phyloP scores from a whole-genome alignment of 2,329 filamentous ascomycete species.

The Grosmannia clavigera region DNA sequence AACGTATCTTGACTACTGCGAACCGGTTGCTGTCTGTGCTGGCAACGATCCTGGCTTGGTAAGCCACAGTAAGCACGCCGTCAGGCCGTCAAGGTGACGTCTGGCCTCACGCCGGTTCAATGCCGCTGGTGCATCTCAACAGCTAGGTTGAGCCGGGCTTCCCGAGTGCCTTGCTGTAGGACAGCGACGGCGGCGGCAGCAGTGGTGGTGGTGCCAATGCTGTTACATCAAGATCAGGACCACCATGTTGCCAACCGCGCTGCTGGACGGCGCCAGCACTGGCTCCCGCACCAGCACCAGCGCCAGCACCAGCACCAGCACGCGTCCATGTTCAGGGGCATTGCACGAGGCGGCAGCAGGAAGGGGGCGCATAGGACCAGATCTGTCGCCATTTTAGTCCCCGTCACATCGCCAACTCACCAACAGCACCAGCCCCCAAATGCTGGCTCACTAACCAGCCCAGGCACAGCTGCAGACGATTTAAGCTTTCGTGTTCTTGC shows the following conservation, averaged over 20 bases:
- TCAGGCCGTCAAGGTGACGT: not conserved
- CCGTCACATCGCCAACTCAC: slow-evolving; percentile 7
- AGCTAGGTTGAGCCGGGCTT: slow-evolving; percentile 1
- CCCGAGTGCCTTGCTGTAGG: not conserved
- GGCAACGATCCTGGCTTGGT: not conserved
- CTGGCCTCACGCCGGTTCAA: not conserved
- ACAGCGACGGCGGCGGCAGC: not conserved
- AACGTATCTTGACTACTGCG: not conserved
- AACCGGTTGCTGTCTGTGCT: too few species aligned
- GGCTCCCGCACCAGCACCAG: not conserved
- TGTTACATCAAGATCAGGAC: not conserved
- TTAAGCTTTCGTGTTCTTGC: slow-evolving; percentile 3
- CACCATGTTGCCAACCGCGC: not conserved
- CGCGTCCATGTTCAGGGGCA: slow-evolving; percentile 3
- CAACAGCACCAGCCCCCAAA: slow-evolving; percentile 1
- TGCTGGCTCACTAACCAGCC: not conserved
- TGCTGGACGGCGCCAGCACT: not conserved
- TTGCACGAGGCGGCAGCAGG: not conserved
- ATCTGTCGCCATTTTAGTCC: slow-evolving; percentile 8
- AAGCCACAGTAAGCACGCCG: not conserved
- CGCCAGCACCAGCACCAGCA: slow-evolving; percentile 5
- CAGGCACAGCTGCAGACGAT: not conserved
- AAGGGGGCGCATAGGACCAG: not conserved
- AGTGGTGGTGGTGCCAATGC: not conserved
- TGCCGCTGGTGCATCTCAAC: not conserved